Conservation (phyloP, 2,329 filamentous ascomycete species). For the Colletotrichum lentis region DNA sequence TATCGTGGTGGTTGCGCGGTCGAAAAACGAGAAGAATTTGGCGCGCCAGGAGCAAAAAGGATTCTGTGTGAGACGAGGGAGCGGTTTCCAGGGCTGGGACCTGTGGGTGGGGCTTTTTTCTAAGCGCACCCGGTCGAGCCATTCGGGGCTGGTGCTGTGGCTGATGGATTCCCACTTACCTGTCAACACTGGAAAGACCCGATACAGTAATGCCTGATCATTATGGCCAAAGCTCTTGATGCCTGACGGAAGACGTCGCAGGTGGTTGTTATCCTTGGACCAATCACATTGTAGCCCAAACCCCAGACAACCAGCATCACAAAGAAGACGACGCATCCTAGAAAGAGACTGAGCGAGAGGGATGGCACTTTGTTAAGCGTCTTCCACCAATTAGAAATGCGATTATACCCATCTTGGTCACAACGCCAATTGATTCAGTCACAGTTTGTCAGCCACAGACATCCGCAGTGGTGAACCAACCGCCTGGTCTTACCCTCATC, state of each 20-base stretch:
- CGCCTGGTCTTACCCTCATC: background rate
- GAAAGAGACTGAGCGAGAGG: background rate
- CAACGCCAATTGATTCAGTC: background rate
- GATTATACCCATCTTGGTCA: background rate
- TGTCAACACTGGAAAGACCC: background rate
- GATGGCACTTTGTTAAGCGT: background rate
- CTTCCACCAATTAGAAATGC: background rate
- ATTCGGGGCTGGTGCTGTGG: constrained; percentile 17
- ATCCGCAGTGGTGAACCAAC: background rate
- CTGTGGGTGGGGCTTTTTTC: constrained; percentile 14
- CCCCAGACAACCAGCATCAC: constrained; percentile 12
- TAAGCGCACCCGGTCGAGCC: constrained; percentile 25
- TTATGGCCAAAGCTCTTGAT: background rate
- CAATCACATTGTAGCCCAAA: constrained; percentile 25
- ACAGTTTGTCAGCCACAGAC: background rate
- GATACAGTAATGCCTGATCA: background rate
- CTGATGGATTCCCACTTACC: background rate
- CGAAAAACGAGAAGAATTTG: constrained; percentile 32
- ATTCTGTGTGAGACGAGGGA: constrained; percentile 15
- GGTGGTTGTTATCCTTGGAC: background rate
- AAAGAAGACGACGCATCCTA: constrained; percentile 18
- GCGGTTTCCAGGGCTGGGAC: constrained; percentile 15
- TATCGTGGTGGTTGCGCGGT: constrained; percentile 38
- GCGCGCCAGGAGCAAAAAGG: constrained; percentile 22
- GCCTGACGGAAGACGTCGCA: constrained; percentile 4